Base-by-base conservation (phyloP, 495 filamentous ascomycete genomes). In the Neurospora sublineolata region DNA sequence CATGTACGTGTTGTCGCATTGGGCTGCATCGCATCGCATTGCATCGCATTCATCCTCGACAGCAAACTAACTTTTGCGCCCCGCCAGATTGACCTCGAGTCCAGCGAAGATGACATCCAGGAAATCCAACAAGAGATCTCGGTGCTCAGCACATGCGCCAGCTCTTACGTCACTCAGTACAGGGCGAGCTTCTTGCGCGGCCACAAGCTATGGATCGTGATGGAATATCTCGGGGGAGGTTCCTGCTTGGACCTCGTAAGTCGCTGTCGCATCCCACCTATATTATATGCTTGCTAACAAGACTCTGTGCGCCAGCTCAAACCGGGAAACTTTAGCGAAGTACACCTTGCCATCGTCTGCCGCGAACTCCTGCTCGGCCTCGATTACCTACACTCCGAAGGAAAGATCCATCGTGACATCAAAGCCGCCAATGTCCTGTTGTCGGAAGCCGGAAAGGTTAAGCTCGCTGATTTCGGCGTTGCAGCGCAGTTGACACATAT, bases 41-140 rank as follows among this genome's bases (percentile, higher is more conserved):
- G 23, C 69, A 37, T 38, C 16, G 42, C 27, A 39, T 58, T 36
- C 52, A 9, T 14, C 30, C 37, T 30, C 69, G 40, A 44, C 68
- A 42, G 30, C 79, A 81, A 76, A 79, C 78, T 46, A 70, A 71
- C 73, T 58, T 46, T 39, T 60, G 42, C 73, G 73, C 42, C 70
- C 68, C 33, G 60, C 72, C 76, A 97, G 92, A 99, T 99, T 80
- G 95, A 99, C 83, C 91, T 99, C 75, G 95, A 99, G 80, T 96
- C 94, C 52, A 97, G 91, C 80, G 95, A 97, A 79, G 95, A 99
- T 81, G 95, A 99, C 78, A 96, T 99, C 52, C 90, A 94, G 79
- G 95, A 99, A 75, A 98, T 99, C 72, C 94, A 98, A 74, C 93
- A 97, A 78, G 95, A 99, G 81, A 99, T 99, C 76, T 91, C 93